Evolutionary conservation across 257 asterid genomes (phyloP).

Genomic region (Solanum sparsipilum): DNA sequence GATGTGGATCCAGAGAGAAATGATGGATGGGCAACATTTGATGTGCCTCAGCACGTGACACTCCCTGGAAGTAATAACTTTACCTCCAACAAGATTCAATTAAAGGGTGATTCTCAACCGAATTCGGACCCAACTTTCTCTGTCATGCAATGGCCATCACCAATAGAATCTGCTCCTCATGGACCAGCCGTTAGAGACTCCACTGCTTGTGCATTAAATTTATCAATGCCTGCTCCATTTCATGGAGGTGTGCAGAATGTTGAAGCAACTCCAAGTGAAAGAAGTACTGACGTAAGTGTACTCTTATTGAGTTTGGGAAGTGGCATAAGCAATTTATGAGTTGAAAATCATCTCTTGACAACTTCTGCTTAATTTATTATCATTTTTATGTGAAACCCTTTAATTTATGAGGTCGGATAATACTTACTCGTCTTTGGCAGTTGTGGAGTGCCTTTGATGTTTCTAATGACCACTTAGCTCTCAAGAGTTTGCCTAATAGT

Average conservation of each 20-base stretch:
- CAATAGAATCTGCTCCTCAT: slow-evolving; percentile 3
- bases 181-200: slow-evolving; percentile 1
- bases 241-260: slow-evolving; percentile 3
- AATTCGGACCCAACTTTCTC: slow-evolving; percentile 25
- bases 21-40: slow-evolving; percentile 11
- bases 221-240: slow-evolving; percentile 1
- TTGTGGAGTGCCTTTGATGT: slow-evolving; percentile 60
- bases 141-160: slow-evolving; percentile 15
- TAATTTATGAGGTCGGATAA: background rate
- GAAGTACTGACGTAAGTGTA: slow-evolving; percentile 13
- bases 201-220: slow-evolving; percentile 4
- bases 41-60: background rate
- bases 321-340: background rate
- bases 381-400: background rate
- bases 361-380: background rate
- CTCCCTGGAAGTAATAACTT: background rate
- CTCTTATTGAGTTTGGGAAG: background rate
- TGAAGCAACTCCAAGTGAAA: slow-evolving; percentile 5
- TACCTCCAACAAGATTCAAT: background rate
- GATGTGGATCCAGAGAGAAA: slow-evolving; percentile 1
- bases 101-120: background rate
- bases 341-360: background rate
- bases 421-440: slow-evolving; percentile 23
- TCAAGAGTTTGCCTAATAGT: slow-evolving; percentile 14
- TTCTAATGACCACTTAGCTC: slow-evolving; percentile 18